Base-by-base conservation (phyloP, 331 rosid species). In the Acacia concinna region DNA sequence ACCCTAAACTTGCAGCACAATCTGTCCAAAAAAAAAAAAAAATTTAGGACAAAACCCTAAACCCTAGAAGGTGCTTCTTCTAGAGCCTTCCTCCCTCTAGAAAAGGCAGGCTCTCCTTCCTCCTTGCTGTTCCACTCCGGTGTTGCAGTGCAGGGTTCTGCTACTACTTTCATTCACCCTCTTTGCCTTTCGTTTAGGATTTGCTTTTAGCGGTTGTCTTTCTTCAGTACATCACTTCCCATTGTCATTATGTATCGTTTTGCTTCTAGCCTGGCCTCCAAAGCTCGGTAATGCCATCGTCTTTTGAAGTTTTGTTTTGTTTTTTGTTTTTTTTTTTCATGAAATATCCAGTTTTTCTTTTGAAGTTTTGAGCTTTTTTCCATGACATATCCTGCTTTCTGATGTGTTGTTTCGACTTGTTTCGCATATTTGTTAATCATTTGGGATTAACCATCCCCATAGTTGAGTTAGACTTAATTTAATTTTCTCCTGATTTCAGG, bases 11-110 rank as follows among this genome's bases (percentile, higher is more conserved):
- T 71, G 17, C 31, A 60, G 17, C 57, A 49, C 6, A n/a, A n/a
- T n/a, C n/a, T n/a, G n/a, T n/a, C n/a, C n/a, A n/a, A n/a, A n/a
- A n/a, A n/a, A n/a, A n/a, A n/a, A n/a, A n/a, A n/a, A n/a, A n/a
- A n/a, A n/a, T n/a, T n/a, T n/a, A n/a, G n/a, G n/a, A n/a, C n/a
- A 82, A 91, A 88, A 88, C 97, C 97, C 94, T 91, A 88, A 90
- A 89, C 90, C 94, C 97, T 91, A 86, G 88, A 83, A 81, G 75
- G 82, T 73, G 68, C 84, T 54, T 10, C 73, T 84, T 83, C 92
- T 75, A 80, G 92, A 88, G 87, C 68, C 89, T 84, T 89, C 91
- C 21, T 60, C 44, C 44, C 80, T 0, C 73, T 90, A 81, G 79
- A 87, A 83, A 88, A 88, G 68, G 76, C 79, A 31, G 37, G 73